Base-by-base conservation (phyloP, 768 basidiomycete species). In the Termitomyces sp. region DNA sequence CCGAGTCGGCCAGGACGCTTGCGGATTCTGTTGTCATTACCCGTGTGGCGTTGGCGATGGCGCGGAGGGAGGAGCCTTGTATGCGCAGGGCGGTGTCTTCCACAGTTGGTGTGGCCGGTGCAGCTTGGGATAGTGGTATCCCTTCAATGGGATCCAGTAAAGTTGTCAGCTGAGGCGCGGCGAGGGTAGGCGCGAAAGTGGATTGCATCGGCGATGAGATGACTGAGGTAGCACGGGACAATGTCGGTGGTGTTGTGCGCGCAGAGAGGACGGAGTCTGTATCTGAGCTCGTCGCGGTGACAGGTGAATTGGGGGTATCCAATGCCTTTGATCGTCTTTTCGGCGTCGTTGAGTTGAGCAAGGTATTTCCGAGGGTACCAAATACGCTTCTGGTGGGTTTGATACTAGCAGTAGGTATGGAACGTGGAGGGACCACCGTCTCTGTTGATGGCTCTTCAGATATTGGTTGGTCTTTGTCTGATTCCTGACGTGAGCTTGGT, bases 21-120 rank as follows among this genome's bases (percentile, higher is more conserved):
- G 80, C 75, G 0, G 91, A 80, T 63, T 90, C 90, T 2, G 83
- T 78, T 0, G 88, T 88, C 90, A 94, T 92, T n/a, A 93, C 87
- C 3, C 92, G 83, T 1, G 88, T 93, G 1, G 92, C 90, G 55
- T 92, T 86, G 18, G 82, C 80, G 55, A 94, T 91, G 1, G 92
- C 92, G 6, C 83, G 82, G 2, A 94, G 68, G 0, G 88, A 81
- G 0, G 85, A 70, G 1, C 90, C 88, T 65, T 92, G 90, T 7
- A 69, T 68, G 7, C 72, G 55, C 8, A 68, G 50, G 2, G 66
- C 66, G 4, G 68, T 61, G 12, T 75, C 72, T 1, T 72, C 62
- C 8, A 53, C 56, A 2, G 64, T 64, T 20, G 68, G 63, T 10
- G 70, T 63, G 33, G 49, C 32, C 1, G 64, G 52, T 30, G 6